Evolutionary conservation across 805 yeast genomes (phyloP).

Genomic region (Saccharomycopsis fodiens): DNA sequence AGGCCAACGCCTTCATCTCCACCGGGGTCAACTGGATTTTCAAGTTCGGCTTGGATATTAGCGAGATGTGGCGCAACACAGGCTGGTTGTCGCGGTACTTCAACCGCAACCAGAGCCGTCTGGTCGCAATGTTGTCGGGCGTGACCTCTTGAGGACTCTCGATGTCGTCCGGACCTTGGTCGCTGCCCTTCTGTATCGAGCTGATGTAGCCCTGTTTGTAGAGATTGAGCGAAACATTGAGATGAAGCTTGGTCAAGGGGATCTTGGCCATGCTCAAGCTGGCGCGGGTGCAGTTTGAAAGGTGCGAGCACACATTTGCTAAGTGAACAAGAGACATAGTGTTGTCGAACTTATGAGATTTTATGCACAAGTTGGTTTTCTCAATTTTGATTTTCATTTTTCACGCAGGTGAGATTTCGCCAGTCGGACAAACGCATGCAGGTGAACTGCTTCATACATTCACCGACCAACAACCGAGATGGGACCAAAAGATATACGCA

Average conservation of each 20-base stretch:
- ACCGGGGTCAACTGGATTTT: slow-evolving; percentile 53
- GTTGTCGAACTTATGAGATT: not conserved
- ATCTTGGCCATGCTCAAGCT: slow-evolving; percentile 67
- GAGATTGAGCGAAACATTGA: slow-evolving; percentile 75
- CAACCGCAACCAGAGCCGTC: slow-evolving; percentile 87
- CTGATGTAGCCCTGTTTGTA: slow-evolving; percentile 88
- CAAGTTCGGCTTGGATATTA: slow-evolving; percentile 82
- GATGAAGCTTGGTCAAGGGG: slow-evolving; percentile 76
- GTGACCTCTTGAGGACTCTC: slow-evolving; percentile 65
- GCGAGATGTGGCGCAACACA: slow-evolving; percentile 60
- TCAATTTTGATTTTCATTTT: too few species aligned
- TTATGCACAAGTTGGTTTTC: too few species aligned
- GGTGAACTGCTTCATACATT: too few species aligned
- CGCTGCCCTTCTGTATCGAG: slow-evolving; percentile 77
- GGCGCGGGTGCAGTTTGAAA: slow-evolving; percentile 80
- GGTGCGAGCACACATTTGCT: slow-evolving; percentile 78
- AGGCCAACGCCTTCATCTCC: slow-evolving; percentile 66
- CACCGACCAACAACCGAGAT: too few species aligned
- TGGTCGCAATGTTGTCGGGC: slow-evolving; percentile 75
- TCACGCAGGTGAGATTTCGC: too few species aligned
- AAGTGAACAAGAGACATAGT: slow-evolving; percentile 82
- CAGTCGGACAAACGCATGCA: too few species aligned
- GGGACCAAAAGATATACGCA: not conserved
- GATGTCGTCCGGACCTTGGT: slow-evolving; percentile 67
- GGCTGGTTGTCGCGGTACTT: slow-evolving; percentile 79